Conservation (phyloP, 306 rosid genomes). For the Sechiopsis laciniata region DNA sequence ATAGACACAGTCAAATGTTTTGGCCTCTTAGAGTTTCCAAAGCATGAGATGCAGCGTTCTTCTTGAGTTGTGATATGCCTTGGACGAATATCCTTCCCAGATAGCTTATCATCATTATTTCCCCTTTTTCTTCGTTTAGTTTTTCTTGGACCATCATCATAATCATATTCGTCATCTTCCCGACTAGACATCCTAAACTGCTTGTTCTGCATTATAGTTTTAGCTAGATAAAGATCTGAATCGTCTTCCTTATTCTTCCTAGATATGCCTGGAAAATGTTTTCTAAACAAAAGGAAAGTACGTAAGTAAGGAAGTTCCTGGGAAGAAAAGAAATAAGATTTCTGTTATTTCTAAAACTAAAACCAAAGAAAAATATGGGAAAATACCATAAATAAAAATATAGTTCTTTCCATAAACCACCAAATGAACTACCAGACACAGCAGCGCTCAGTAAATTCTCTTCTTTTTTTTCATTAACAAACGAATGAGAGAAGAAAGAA, state of each 20-base stretch:
- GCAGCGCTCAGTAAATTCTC: not conserved
- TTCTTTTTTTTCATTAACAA: too few species aligned
- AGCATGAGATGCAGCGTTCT: slow-evolving; percentile 76
- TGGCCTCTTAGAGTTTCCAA: slow-evolving; percentile 71
- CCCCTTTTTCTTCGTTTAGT: slow-evolving; percentile 57
- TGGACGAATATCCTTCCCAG: slow-evolving; percentile 32
- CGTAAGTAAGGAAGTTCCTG: slow-evolving; percentile 1
- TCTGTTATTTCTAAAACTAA: not conserved
- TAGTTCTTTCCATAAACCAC: not conserved
- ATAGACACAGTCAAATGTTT: slow-evolving; percentile 80
- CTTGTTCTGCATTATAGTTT: slow-evolving; percentile 69
- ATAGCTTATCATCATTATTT: slow-evolving; percentile 44
- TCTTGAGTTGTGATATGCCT: slow-evolving; percentile 54
- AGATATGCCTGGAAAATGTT: slow-evolving; percentile 39
- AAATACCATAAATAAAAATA: not conserved
- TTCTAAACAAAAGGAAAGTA: slow-evolving; percentile 32
- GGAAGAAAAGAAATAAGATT: not conserved
- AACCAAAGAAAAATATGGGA: not conserved
- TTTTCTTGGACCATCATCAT: slow-evolving; percentile 55
- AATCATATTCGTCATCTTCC: slow-evolving; percentile 89
- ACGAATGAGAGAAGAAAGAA: too few species aligned
- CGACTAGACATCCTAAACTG: slow-evolving; percentile 47
- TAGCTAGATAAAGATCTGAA: slow-evolving; percentile 76
- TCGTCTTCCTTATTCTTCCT: slow-evolving; percentile 69
- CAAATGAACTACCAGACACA: not conserved